Conservation (phyloP, 2,329 filamentous ascomycete genomes). For the Aspergillus vadensis region DNA sequence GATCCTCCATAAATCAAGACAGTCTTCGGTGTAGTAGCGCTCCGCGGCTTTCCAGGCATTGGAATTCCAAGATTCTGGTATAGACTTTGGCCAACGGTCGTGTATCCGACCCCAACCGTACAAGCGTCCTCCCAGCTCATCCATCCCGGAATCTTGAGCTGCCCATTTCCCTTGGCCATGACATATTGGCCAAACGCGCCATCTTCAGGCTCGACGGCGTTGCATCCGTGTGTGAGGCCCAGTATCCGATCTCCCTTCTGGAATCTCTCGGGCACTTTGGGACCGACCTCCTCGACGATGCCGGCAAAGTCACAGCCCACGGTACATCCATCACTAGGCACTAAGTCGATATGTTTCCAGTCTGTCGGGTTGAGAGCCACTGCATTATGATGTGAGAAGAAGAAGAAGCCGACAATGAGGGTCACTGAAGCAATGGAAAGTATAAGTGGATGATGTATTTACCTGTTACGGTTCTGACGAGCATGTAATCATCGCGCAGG, state of each 20-base stretch:
- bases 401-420: no score
- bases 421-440: not conserved
- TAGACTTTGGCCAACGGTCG: slow-evolving; percentile 24
- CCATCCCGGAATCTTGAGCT: slow-evolving; percentile 48
- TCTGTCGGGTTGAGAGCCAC: slow-evolving; percentile 2
- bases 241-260: slow-evolving; percentile 55
- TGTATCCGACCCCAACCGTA: slow-evolving; percentile 54
- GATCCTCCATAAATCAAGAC: slow-evolving; percentile 39
- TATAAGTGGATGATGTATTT: not conserved
- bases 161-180: slow-evolving; percentile 52
- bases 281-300: slow-evolving; percentile 16
- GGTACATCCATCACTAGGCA: not conserved
- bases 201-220: slow-evolving; percentile 43
- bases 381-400: no score
- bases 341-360: slow-evolving; percentile 3
- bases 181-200: slow-evolving; percentile 58
- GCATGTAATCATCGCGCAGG: not conserved
- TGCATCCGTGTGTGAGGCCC: slow-evolving; percentile 53
- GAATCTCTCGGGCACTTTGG: slow-evolving; percentile 30
- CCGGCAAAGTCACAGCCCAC: slow-evolving; percentile 16
- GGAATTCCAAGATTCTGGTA: slow-evolving; percentile 36
- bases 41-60: slow-evolving; percentile 17
- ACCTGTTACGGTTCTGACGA: not conserved
- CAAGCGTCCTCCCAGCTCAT: slow-evolving; percentile 55
- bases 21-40: not conserved